phyloP scores from a whole-genome alignment of 495 filamentous ascomycete genomes.

The Recurvomyces mirabilis region DNA sequence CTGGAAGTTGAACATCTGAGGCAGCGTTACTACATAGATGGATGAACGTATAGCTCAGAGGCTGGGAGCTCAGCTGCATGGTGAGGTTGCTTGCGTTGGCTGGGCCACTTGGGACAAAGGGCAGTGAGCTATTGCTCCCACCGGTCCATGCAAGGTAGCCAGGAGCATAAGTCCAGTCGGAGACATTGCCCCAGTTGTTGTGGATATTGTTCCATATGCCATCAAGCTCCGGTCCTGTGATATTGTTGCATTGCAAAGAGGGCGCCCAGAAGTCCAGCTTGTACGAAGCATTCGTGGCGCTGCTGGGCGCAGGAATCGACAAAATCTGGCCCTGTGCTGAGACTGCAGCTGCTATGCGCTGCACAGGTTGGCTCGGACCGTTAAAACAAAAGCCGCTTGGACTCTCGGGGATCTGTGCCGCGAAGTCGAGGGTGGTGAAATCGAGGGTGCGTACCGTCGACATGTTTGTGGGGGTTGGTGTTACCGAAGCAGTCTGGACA shows the following conservation, averaged over 20 bases:
- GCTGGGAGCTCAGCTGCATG: background rate
- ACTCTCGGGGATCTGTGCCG: background rate
- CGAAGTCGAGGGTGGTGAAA: slow-evolving; percentile 2
- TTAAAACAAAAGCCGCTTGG: background rate
- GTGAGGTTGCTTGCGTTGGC: background rate
- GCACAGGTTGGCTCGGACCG: background rate
- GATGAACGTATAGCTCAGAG: background rate
- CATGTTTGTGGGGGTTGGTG: background rate
- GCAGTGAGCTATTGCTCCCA: no score
- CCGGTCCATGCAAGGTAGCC: background rate
- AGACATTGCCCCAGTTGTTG: background rate
- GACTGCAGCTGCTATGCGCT: background rate
- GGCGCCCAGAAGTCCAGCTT: slow-evolving; percentile 1
- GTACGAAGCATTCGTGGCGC: background rate
- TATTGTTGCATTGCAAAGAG: background rate
- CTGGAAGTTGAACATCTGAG: background rate
- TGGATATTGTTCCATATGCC: background rate
- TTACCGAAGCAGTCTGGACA: background rate
- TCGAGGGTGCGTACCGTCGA: background rate
- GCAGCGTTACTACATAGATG: background rate
- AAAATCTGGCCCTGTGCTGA: background rate
- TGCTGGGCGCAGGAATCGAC: background rate
- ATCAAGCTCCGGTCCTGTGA: background rate
- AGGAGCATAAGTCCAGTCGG: background rate
- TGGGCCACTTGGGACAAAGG: no score